Conservation (phyloP, 139 green algal species). For the Haematococcus sp. region DNA sequence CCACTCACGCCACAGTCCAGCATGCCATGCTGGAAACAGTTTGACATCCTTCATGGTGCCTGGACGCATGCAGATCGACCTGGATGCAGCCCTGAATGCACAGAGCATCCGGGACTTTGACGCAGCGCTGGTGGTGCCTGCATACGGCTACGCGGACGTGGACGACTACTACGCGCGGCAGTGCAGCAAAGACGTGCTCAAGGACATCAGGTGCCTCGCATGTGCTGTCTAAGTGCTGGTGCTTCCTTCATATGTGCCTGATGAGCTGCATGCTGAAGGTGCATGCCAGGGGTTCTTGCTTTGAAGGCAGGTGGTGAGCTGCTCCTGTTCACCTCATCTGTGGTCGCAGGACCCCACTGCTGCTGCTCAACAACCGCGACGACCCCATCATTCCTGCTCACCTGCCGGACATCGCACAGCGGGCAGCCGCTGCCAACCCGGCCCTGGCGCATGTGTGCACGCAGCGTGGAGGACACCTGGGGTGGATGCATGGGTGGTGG, state of each 20-base stretch:
- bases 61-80: neutral
- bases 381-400: conserved; percentile 1
- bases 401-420: neutral
- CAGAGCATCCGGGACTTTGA: conserved; percentile 6
- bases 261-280: no score
- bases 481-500: neutral
- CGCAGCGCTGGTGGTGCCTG: neutral
- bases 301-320: no score
- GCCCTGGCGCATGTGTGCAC: neutral
- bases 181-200: neutral
- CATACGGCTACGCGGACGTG: conserved; percentile 2
- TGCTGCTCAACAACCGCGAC: conserved; percentile 6
- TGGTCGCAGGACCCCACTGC: neutral
- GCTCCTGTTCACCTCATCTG: no score
- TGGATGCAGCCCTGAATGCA: neutral
- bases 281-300: no score
- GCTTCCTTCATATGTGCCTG: no score
- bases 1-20: no score
- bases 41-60: no score
- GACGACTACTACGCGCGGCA: conserved; percentile 11
- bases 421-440: neutral
- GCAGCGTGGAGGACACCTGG: conserved; percentile 1
- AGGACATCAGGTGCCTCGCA: conserved; percentile 1
- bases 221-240: no score
- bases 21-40: no score